Evolutionary conservation across 2,329 filamentous ascomycete genomes (phyloP).

Genomic region (Venturia oleaginea): DNA sequence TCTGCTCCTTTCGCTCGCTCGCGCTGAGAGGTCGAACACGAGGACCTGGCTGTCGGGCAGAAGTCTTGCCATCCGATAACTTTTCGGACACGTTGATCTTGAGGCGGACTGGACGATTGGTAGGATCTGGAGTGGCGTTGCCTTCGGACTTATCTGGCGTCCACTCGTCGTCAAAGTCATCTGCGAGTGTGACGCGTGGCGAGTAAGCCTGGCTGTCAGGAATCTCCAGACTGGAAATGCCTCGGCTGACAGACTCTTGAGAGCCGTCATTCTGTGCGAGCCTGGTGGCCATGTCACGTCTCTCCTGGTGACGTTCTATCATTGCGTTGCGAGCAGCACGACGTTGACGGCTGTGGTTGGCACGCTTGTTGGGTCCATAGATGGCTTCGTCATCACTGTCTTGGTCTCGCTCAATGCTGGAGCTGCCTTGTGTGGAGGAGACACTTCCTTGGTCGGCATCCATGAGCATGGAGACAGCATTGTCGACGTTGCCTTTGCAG

Average conservation of each 20-base stretch:
- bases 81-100: constrained; percentile 26
- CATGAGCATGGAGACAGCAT: constrained; percentile 43
- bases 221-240: constrained; percentile 21
- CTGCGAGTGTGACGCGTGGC: constrained; percentile 18
- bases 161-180: constrained; percentile 17
- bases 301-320: constrained; percentile 19
- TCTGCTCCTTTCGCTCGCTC: constrained; percentile 29
- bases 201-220: constrained; percentile 19
- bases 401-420: constrained; percentile 42
- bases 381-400: constrained; percentile 38
- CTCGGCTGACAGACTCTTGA: constrained; percentile 24
- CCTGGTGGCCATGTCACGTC: constrained; percentile 23
- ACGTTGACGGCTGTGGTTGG: constrained; percentile 36
- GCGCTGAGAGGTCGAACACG: constrained; percentile 24
- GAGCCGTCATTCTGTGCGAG: constrained; percentile 23
- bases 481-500: constrained; percentile 45
- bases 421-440: constrained; percentile 36
- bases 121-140: background rate
- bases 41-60: constrained; percentile 27
- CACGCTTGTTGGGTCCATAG: constrained; percentile 44
- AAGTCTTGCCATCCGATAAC: constrained; percentile 17
- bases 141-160: background rate
- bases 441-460: constrained; percentile 38
- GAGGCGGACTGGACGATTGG: constrained; percentile 19
- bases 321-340: constrained; percentile 28